These are phyloP conservation scores for Oryza coarctata DNA, from an alignment of 176 grass and related monocot genomes.

Conservation along the genomic window DNA sequence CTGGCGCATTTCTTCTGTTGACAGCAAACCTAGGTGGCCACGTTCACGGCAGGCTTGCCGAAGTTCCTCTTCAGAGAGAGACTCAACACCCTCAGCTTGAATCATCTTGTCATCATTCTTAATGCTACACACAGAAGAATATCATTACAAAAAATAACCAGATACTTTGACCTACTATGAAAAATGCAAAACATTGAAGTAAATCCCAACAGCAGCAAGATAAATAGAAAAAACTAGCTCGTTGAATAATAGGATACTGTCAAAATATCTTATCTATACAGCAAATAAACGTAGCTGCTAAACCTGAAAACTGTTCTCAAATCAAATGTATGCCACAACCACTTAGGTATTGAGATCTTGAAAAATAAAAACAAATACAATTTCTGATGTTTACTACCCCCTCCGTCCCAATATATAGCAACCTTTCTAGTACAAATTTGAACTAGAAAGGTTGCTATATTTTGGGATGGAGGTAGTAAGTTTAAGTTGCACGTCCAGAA, in stretches of 20 bases:
- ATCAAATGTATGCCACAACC: background rate
- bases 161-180: background rate
- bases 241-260: slow-evolving; percentile 13
- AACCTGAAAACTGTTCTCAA: slow-evolving; percentile 15
- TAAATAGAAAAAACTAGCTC: slow-evolving; percentile 15
- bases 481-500: background rate
- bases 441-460: too few species aligned
- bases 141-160: background rate
- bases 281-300: background rate
- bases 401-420: too few species aligned
- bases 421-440: too few species aligned
- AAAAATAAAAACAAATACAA: slow-evolving; percentile 14
- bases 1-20: slow-evolving; percentile 89
- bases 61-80: slow-evolving; percentile 98
- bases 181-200: background rate
- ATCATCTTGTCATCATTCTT: slow-evolving; percentile 97
- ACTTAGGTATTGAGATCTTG: background rate
- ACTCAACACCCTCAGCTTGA: slow-evolving; percentile 90
- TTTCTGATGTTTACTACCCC: background rate
- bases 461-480: background rate
- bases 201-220: background rate
- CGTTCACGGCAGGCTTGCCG: slow-evolving; percentile 91
- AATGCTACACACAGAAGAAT: slow-evolving; percentile 58
- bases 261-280: background rate
- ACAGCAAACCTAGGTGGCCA: slow-evolving; percentile 82